Base-by-base conservation (phyloP, 1,284 basidiomycete species). In the Hemileia vastatrix region DNA sequence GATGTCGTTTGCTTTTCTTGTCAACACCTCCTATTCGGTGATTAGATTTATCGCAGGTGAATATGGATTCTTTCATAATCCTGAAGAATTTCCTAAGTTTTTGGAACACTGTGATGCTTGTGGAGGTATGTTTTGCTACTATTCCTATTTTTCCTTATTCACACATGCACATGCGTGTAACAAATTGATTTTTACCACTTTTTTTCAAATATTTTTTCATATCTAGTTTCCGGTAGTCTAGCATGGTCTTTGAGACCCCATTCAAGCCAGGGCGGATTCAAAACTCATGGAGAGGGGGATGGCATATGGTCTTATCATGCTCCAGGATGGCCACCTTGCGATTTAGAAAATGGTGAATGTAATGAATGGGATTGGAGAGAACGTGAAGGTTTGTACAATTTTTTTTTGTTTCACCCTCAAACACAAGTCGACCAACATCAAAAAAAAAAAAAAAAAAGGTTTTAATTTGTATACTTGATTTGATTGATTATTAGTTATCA, bases 231-330 rank as follows among this genome's bases (percentile, higher is more conserved):
- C 56, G 21, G 67, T 63, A 21, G 72, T 66, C 0, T 68, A 45
- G 68, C 70, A 5, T 76, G 74, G 74, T 69, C 67, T 3, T 56
- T 75, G 15, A 66, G 74, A 0, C 72, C 72, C 0, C 70, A 70
- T 15, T 68, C 72, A 0, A 60, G 65, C 6, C 24, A 62, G 4
- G 74, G 74, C 2, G 74, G 73, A 1, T 73, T 72, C 70, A 72
- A 71, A 43, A 72, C 71, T 15, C 73, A 75, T 32, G 66, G 69
- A 3, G 73, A 75, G 49, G 73, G 70, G 0, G 57, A 70, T 51
- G 69, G 67, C 0, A 67, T 69, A 32, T 75, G 63, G 64, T 70
- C 70, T 2, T 73, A 72, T 61, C 71, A 70, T 69, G 27, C 54
- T 23, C 60, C 60, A 15, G 60, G 60, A 23, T 62, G 60, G 60